Evolutionary conservation across 495 filamentous ascomycete genomes (phyloP).

Genomic region (Trichoderma asperelloides): DNA sequence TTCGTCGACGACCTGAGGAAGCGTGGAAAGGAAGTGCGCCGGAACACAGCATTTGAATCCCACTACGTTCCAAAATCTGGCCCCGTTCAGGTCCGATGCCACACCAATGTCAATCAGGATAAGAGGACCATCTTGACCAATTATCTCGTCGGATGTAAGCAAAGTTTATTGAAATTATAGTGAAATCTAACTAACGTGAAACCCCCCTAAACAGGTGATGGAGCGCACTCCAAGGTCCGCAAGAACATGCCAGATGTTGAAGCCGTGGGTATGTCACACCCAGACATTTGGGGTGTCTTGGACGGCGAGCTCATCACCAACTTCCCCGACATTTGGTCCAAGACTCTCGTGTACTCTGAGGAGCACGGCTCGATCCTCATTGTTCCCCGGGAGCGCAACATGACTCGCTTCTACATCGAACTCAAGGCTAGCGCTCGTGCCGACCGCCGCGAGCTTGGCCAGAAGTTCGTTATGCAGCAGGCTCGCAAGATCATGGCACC

Average conservation of each 20-base stretch:
- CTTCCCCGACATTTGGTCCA: constrained; percentile 66
- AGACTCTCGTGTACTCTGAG: constrained; percentile 51
- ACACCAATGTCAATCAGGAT: constrained; percentile 29
- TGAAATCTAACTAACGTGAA: constrained; percentile 15
- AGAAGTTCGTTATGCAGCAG: constrained; percentile 58
- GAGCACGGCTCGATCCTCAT: constrained; percentile 55
- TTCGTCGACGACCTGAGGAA: constrained; percentile 55
- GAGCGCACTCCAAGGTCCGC: constrained; percentile 45
- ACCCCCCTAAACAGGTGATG: constrained; percentile 26
- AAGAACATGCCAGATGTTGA: constrained; percentile 46
- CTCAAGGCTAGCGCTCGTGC: constrained; percentile 45
- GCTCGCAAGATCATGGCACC: constrained; percentile 56
- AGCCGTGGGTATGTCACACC: constrained; percentile 49
- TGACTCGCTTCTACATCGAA: constrained; percentile 62
- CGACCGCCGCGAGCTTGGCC: constrained; percentile 35
- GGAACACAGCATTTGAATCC: constrained; percentile 48
- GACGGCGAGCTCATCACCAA: constrained; percentile 58
- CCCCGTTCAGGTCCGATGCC: constrained; percentile 36
- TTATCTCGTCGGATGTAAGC: constrained; percentile 45
- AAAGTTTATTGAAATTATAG: neutral
- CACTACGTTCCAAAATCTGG: constrained; percentile 33
- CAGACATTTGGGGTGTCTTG: constrained; percentile 62
- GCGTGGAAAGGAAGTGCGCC: constrained; percentile 46
- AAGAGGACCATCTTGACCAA: constrained; percentile 35
- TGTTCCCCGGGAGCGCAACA: constrained; percentile 58